Evolutionary conservation across 768 basidiomycete species (phyloP).

Genomic region (Mycena metata): DNA sequence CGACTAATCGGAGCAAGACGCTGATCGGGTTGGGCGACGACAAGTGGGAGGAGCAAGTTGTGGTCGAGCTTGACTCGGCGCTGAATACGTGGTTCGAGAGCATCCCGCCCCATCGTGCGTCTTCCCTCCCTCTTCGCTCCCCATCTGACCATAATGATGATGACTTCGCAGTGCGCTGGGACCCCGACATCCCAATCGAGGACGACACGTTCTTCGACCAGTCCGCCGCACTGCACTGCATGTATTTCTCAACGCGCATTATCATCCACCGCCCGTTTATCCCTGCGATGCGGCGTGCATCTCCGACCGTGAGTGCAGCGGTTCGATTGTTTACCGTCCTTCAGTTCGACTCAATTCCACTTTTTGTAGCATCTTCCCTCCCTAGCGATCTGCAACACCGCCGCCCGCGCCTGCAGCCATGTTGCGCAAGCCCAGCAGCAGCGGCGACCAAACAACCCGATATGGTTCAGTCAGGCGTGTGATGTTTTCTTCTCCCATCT

Average conservation of each 20-base stretch:
- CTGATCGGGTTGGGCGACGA: constrained; percentile 42
- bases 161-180: constrained; percentile 27
- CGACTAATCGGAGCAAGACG: constrained; percentile 65
- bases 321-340: background rate
- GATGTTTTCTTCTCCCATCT: background rate
- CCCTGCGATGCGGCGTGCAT: constrained; percentile 59
- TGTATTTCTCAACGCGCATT: constrained; percentile 64
- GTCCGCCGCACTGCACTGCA: constrained; percentile 39
- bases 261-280: constrained; percentile 75
- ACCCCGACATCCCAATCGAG: constrained; percentile 26
- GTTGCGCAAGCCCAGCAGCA: constrained; percentile 63
- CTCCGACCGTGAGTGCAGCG: constrained; percentile 49
- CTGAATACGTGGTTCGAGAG: constrained; percentile 4
- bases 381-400: constrained; percentile 75
- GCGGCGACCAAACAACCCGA: constrained; percentile 37
- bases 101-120: constrained; percentile 23
- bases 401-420: constrained; percentile 71
- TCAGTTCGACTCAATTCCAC: background rate
- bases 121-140: background rate
- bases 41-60: constrained; percentile 57
- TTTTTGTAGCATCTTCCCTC: constrained; percentile 65
- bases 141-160: background rate
- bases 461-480: constrained; percentile 33
- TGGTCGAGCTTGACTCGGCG: background rate
- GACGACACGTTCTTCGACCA: constrained; percentile 31